A percentile compares a stretch with the other conserved stretches of the same genome.
Evolutionary conservation across 345 rosid species (phyloP).

Genomic region (Crucihimalaya himalaica): DNA sequence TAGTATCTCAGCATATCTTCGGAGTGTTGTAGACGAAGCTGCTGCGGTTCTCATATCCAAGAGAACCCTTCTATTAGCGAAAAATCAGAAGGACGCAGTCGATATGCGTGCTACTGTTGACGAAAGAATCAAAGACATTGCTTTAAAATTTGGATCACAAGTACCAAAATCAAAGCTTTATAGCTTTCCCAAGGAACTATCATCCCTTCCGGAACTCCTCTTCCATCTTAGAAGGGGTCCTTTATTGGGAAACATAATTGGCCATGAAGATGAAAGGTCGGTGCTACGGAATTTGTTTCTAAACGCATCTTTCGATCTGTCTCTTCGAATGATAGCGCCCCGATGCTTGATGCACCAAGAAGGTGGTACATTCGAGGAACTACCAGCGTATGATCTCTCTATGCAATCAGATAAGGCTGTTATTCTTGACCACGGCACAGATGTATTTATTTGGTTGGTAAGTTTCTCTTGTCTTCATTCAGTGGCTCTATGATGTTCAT

Average conservation of each 20-base stretch:
- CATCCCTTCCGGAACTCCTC: conserved; percentile 74
- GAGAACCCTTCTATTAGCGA: conserved; percentile 82
- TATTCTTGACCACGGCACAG: conserved; percentile 96
- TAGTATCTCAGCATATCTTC: conserved; percentile 82
- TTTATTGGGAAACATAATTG: conserved; percentile 89
- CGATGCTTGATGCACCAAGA: conserved; percentile 94
- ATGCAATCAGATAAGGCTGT: conserved; percentile 99
- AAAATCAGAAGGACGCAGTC: conserved; percentile 60
- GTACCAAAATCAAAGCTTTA: conserved; percentile 78
- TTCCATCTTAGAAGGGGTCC: conserved; percentile 96
- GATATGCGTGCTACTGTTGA: conserved; percentile 76
- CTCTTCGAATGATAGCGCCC: conserved; percentile 94
- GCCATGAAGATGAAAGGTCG: conserved; percentile 98
- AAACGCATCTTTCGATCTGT: conserved; percentile 88
- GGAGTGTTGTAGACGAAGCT: conserved; percentile 81
- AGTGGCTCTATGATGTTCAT: neutral
- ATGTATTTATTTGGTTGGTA: conserved; percentile 98
- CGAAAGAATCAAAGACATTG: conserved; percentile 92
- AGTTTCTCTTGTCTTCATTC: conserved; percentile 28
- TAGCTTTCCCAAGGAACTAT: conserved; percentile 85
- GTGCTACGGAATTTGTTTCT: conserved; percentile 82
- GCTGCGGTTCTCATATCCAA: conserved; percentile 88
- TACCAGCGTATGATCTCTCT: conserved; percentile 85
- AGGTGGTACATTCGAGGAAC: conserved; percentile 96
- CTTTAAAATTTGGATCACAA: conserved; percentile 74